These are phyloP conservation scores for Acrocalymma vagum DNA, from an alignment of 2,329 filamentous ascomycete genomes.

Conservation along the genomic window DNA sequence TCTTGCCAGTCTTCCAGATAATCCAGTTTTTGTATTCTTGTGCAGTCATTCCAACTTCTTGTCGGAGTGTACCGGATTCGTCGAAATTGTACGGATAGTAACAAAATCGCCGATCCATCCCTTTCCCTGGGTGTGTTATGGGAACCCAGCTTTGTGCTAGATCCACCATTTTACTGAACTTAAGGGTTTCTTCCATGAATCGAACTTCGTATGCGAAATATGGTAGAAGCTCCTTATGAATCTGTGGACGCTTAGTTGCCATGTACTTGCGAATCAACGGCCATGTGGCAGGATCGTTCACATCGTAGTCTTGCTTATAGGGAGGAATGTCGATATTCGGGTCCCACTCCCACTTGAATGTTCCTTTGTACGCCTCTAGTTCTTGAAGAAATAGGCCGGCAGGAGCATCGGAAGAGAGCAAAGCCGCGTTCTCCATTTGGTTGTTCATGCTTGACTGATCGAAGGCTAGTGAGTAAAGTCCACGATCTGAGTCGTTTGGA, in stretches of 20 bases:
- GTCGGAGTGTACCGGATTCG: neutral
- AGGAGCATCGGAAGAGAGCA: too few species aligned
- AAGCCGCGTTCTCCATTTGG: too few species aligned
- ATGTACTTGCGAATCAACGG: neutral
- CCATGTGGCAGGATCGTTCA: constrained; percentile 6
- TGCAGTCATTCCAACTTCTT: too few species aligned
- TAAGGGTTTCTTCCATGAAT: neutral
- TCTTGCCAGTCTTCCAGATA: too few species aligned
- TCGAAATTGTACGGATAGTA: constrained; percentile 6
- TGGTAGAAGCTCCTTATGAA: neutral
- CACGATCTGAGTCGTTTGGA: too few species aligned
- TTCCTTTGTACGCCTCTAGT: too few species aligned
- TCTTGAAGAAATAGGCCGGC: too few species aligned
- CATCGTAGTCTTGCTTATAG: neutral
- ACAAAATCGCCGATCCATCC: neutral
- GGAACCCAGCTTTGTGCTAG: neutral
- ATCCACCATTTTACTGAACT: neutral
- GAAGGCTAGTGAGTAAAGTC: too few species aligned
- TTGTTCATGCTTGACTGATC: too few species aligned
- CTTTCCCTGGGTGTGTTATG: neutral
- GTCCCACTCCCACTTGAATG: neutral
- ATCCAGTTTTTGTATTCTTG: too few species aligned
- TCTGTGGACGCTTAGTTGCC: neutral
- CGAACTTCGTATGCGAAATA: neutral
- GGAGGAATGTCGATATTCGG: neutral